Evolutionary conservation across 768 basidiomycete species (phyloP), one percentile per base, ranked within the genome.

Genomic region (Amanita pallidorosea): DNA sequence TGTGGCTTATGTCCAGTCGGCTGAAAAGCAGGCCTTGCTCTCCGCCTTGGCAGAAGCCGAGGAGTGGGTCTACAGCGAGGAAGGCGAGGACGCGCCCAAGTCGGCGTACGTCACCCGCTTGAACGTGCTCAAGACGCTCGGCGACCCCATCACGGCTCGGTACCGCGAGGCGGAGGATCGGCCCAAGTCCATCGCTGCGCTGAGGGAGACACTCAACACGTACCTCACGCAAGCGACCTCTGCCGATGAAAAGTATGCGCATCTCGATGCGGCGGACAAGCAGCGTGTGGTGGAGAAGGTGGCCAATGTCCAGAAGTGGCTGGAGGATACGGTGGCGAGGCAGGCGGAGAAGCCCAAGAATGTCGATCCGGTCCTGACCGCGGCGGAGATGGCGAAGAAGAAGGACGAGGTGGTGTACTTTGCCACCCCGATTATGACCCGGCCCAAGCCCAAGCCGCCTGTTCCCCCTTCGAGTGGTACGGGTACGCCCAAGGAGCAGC

Each of bases 31-130:
- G 55, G 79, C 79, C 54, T 80, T 98, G 34, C 71, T 90, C 25
- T 67, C 61, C 17, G 77, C 81, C 41, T 75, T 94, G 29, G 71
- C 76, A 51, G 83, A 83, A 55, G 83, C 91, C 5, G 94, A 98
- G 65, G 89, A 95, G 63, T 99, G 95, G 95, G 76, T 99, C 27
- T 98, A 98, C 81, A 79, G 82, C 34, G 94, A 97, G 55, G 96
- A 97, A 80, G 94, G 77, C 58, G 95, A 97, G 69, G 93, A 97
- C 53, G 89, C 95, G 34, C 80, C 79, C 62, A 99, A 98, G 70
- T 95, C 91, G 0, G 88, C 85, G n/a, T 98, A 99, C 68, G 83
- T 91, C 58, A 56, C 74, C 31, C 83, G 85, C 49, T 80, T 97
- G 53, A 88, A 93, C 56, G 70, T 73, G 3, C 82, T 96, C 65